Conservation (phyloP, 352 stramenopile genomes). For the Globisporangium okanoganense region DNA sequence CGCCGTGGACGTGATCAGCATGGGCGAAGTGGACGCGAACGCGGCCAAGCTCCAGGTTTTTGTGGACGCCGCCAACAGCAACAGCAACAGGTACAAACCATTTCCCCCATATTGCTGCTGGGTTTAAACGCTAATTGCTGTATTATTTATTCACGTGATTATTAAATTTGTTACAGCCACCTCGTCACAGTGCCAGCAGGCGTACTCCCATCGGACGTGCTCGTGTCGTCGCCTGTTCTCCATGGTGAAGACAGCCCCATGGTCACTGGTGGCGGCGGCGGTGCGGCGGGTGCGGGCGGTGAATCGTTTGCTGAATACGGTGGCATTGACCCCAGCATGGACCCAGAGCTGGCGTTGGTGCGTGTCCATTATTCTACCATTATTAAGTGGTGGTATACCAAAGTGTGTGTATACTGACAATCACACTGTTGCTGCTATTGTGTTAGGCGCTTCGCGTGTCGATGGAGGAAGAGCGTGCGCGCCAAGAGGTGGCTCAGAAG, state of each 20-base stretch:
- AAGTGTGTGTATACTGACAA: background rate
- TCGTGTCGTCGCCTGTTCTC: slow-evolving; percentile 95
- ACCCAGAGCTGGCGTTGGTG: slow-evolving; percentile 98
- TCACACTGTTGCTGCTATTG: background rate
- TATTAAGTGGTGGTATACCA: background rate
- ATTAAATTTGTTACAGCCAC: slow-evolving; percentile 46
- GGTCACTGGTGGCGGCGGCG: slow-evolving; percentile 30
- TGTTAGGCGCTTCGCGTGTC: slow-evolving; percentile 91
- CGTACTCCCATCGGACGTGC: slow-evolving; percentile 96
- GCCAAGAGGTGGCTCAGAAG: slow-evolving; percentile 93
- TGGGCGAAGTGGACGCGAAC: slow-evolving; percentile 95
- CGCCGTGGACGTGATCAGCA: slow-evolving; percentile 96
- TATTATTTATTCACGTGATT: background rate
- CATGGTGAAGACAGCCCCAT: slow-evolving; percentile 82
- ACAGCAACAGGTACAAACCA: slow-evolving; percentile 68
- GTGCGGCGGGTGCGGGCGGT: slow-evolving; percentile 28
- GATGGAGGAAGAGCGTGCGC: slow-evolving; percentile 98
- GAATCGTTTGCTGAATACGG: slow-evolving; percentile 93
- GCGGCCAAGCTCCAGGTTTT: slow-evolving; percentile 87
- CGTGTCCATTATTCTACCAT: background rate
- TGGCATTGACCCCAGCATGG: slow-evolving; percentile 97
- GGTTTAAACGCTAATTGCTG: background rate
- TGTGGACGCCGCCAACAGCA: slow-evolving; percentile 92
- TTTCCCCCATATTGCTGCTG: background rate
- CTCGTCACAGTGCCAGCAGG: slow-evolving; percentile 96